phyloP scores from a whole-genome alignment of 768 basidiomycete genomes.

The Cyclocybe cylindracea region DNA sequence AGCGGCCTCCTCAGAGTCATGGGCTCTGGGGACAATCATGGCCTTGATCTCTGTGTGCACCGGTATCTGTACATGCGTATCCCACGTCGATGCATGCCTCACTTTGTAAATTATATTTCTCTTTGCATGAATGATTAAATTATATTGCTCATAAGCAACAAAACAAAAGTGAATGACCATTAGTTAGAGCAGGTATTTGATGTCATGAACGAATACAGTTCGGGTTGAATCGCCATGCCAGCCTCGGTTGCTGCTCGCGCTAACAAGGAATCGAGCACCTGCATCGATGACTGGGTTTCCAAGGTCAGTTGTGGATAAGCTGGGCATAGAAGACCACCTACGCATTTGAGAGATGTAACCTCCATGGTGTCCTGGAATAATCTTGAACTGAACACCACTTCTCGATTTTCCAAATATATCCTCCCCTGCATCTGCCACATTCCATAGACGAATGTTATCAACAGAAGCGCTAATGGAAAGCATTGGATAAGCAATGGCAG shows the following conservation, averaged over 20 bases:
- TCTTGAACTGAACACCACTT: constrained; percentile 86
- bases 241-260: constrained; percentile 91
- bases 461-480: constrained; percentile 68
- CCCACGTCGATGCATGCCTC: not conserved
- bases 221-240: constrained; percentile 92
- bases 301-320: constrained; percentile 7
- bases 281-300: constrained; percentile 78
- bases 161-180: not conserved
- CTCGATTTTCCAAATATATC: constrained; percentile 63
- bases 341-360: constrained; percentile 92
- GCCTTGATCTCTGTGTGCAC: constrained; percentile 2
- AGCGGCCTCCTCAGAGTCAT: constrained; percentile 53
- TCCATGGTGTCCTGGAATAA: constrained; percentile 94
- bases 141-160: not conserved
- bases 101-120: constrained; percentile 8
- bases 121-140: not conserved
- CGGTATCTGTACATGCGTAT: constrained; percentile 9
- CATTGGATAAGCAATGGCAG: constrained; percentile 1
- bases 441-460: constrained; percentile 94
- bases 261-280: constrained; percentile 81
- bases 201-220: constrained; percentile 90
- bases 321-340: constrained; percentile 42
- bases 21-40: constrained; percentile 22
- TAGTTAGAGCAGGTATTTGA: constrained; percentile 43
- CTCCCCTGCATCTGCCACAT: constrained; percentile 77